These are phyloP conservation scores for Domatiomyces globalis DNA, from an alignment of 2,329 filamentous ascomycete genomes.

Conservation along the genomic window DNA sequence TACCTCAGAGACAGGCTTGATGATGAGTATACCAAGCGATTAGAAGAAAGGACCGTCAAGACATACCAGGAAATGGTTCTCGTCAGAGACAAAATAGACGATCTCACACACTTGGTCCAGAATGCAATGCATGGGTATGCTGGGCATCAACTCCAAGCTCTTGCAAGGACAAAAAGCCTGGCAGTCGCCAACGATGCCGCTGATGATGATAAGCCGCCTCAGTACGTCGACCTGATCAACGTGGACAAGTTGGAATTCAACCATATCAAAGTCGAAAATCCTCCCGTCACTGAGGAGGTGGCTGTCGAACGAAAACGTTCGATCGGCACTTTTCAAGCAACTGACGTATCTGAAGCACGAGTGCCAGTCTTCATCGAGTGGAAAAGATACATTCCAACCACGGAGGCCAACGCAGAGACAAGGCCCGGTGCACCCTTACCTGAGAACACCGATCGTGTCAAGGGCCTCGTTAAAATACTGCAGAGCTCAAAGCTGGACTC, in stretches of 20 bases:
- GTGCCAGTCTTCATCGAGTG: constrained; percentile 8
- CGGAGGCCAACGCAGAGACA: constrained; percentile 11
- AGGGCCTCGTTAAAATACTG: constrained; percentile 30
- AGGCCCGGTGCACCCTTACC: constrained; percentile 27
- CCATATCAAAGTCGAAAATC: background rate
- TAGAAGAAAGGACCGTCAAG: constrained; percentile 2
- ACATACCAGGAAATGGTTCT: constrained; percentile 3
- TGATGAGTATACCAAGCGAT: constrained; percentile 1
- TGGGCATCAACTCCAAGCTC: background rate
- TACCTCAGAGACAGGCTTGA: background rate
- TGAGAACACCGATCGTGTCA: constrained; percentile 35
- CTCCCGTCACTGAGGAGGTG: background rate
- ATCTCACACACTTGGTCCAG: background rate
- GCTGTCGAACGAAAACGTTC: background rate
- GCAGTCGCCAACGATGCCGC: background rate
- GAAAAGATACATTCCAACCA: constrained; percentile 13
- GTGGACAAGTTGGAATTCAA: background rate
- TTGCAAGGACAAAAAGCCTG: background rate
- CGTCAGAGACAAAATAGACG: constrained; percentile 1
- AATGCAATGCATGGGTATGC: background rate
- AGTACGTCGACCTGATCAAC: constrained; percentile 1
- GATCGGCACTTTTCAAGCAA: constrained; percentile 1
- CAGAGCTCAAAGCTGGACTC: constrained; percentile 16
- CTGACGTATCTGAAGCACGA: background rate
- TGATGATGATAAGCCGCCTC: constrained; percentile 1